These are phyloP conservation scores for Cystobasidium tubakii DNA, from an alignment of 768 basidiomycete species.

Conservation along the genomic window DNA sequence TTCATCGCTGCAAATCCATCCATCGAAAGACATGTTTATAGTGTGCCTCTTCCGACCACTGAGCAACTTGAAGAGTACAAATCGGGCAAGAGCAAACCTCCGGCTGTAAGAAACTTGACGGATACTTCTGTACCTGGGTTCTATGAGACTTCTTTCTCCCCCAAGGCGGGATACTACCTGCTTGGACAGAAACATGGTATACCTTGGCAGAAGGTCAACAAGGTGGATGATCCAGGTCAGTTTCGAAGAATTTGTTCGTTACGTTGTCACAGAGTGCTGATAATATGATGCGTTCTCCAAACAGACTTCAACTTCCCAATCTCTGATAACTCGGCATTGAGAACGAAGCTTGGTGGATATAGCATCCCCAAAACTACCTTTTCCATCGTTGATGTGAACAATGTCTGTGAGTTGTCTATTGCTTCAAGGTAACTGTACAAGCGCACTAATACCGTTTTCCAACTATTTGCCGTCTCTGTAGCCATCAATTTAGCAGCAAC, in stretches of 20 bases:
- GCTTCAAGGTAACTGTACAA: too few relatives aligned
- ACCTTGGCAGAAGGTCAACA: constrained; percentile 78
- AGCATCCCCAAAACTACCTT: constrained; percentile 57
- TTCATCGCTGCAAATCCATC: constrained; percentile 79
- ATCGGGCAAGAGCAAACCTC: background rate
- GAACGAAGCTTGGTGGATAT: constrained; percentile 62
- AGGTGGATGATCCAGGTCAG: constrained; percentile 55
- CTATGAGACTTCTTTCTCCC: constrained; percentile 71
- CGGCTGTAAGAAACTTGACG: constrained; percentile 46
- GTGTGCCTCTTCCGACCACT: constrained; percentile 63
- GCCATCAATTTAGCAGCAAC: constrained; percentile 72
- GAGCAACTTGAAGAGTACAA: background rate
- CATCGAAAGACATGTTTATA: constrained; percentile 75
- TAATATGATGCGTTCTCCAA: too few relatives aligned
- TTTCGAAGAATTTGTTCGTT: too few relatives aligned
- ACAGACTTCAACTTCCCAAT: constrained; percentile 60
- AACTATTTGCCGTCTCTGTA: too few relatives aligned
- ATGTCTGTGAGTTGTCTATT: constrained; percentile 28
- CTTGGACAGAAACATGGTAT: constrained; percentile 71
- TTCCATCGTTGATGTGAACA: background rate
- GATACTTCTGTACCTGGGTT: constrained; percentile 52
- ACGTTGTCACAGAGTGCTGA: too few relatives aligned
- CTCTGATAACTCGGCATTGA: constrained; percentile 64
- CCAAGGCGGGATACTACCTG: constrained; percentile 75
- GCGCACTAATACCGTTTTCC: too few relatives aligned